phyloP scores from a whole-genome alignment of 148 eudicot genomes.

The Silene latifolia region DNA sequence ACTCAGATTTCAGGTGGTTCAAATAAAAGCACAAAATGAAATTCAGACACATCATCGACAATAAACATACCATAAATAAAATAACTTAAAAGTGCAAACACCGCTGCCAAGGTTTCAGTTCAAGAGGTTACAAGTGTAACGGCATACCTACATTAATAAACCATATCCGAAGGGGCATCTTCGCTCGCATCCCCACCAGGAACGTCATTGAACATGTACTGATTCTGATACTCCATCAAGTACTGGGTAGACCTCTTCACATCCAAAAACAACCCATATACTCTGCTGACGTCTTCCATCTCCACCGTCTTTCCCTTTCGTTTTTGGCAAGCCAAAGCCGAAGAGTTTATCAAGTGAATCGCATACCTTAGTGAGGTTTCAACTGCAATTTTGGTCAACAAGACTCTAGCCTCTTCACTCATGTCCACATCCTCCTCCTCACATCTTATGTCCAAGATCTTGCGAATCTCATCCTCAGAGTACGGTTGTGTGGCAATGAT shows the following conservation, averaged over 20 bases:
- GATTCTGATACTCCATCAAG: constrained; percentile 89
- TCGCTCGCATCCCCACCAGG: constrained; percentile 46
- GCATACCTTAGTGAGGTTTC: constrained; percentile 87
- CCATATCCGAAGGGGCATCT: constrained; percentile 47
- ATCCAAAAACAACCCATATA: constrained; percentile 77
- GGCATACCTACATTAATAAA: constrained; percentile 23
- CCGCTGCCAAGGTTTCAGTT: neutral
- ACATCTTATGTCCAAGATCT: constrained; percentile 54
- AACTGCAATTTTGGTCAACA: constrained; percentile 81
- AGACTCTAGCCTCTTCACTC: constrained; percentile 74
- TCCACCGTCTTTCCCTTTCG: constrained; percentile 82
- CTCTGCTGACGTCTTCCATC: constrained; percentile 86
- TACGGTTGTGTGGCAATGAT: constrained; percentile 88
- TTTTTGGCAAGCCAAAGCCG: constrained; percentile 82
- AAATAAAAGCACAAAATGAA: neutral
- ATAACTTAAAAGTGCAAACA: neutral
- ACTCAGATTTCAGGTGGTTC: neutral
- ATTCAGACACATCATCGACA: neutral
- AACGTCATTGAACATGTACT: constrained; percentile 84
- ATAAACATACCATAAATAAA: neutral
- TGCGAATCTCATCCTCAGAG: constrained; percentile 62
- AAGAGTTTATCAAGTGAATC: constrained; percentile 69
- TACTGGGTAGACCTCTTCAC: constrained; percentile 96
- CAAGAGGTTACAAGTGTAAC: neutral
- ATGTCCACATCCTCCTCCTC: constrained; percentile 59